Percentiles rank a stretch among this genome's conserved stretches.
phyloP scores from a whole-genome alignment of 2,329 filamentous ascomycete species.

The Aaosphaeria arxii region DNA sequence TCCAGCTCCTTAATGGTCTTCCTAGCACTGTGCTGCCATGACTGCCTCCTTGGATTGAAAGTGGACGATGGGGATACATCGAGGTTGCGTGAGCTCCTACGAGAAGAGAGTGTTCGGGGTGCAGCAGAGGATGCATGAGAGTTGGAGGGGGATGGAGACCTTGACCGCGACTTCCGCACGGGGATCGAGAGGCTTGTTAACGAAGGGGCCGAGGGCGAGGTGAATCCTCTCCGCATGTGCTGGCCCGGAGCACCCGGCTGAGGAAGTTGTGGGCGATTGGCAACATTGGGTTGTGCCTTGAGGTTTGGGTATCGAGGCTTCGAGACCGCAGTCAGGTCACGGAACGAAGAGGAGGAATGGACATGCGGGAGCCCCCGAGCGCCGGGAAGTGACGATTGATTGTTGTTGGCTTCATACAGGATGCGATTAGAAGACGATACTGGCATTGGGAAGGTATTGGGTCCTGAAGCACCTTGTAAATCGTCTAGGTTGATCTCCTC shows the following conservation, averaged over 20 bases:
- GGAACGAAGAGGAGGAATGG: constrained; percentile 24
- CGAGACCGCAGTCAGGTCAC: constrained; percentile 35
- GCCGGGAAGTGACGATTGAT: constrained; percentile 9
- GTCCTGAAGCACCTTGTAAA: constrained; percentile 47
- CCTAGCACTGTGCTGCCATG: constrained; percentile 64
- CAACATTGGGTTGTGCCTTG: constrained; percentile 38
- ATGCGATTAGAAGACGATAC: constrained; percentile 24
- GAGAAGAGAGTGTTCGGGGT: constrained; percentile 26
- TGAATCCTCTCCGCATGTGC: constrained; percentile 40
- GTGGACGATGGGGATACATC: constrained; percentile 27
- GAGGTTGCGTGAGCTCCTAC: constrained; percentile 28
- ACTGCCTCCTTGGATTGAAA: constrained; percentile 42
- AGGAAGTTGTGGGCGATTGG: constrained; percentile 27
- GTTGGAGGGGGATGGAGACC: constrained; percentile 35
- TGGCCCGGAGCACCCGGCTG: constrained; percentile 39
- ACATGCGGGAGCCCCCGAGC: constrained; percentile 10
- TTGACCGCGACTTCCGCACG: constrained; percentile 22
- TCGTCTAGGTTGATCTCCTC: constrained; percentile 89
- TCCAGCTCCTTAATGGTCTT: constrained; percentile 72
- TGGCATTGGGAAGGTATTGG: constrained; percentile 45
- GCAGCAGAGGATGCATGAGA: constrained; percentile 21
- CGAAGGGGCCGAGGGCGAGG: constrained; percentile 35
- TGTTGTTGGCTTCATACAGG: constrained; percentile 24
- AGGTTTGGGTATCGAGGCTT: constrained; percentile 40
- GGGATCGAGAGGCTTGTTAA: constrained; percentile 29